Evolutionary conservation across 164 flowering plant species (phyloP), one percentile per base, ranked within the genome.

Genomic region (Vitis cinerea): DNA sequence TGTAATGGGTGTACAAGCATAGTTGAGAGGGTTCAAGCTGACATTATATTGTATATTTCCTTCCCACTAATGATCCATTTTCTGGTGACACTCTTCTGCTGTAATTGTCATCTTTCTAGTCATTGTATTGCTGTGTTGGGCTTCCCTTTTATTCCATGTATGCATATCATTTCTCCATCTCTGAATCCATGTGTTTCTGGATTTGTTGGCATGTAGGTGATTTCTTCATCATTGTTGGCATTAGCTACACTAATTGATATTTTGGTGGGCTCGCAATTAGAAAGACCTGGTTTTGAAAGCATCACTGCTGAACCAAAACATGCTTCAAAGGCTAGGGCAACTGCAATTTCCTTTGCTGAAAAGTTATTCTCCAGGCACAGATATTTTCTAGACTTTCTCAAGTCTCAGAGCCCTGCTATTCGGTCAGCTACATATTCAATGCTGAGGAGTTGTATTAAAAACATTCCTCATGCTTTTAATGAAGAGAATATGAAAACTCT

Each of bases 351-450:
- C 68, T 82, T 69, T 76, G 84, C 91, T 55, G 90, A 87, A 68
- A 89, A 83, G 75, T 75, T 91, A 52, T 87, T 93, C 72, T 71
- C 84, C 10, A 61, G 69, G 67, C 90, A 96, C 74, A 89, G 86
- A 66, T 83, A 59, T 67, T 89, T 95, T 75, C 74, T 83, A 4
- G 90, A 88, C 59, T 89, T 96, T 72, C 75, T 91, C 52, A 93
- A 89, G 70, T 90, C 91, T 66, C 75, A 79, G 72, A 87, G 87
- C 61, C 67, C 92, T 59, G 78, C 75, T 54, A 76, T 93, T 44
- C 86, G 97, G 9, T 89, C 94, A 59, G 90, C 98, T 74, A 75
- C 95, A 63, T 93, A 86, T 84, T 82, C 97, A 15, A 80, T 81
- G 23, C 70, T 93, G 19, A 86, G 83, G 72, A 92, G 98, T 77